Evolutionary conservation across 2,329 filamentous ascomycete species (phyloP), one percentile per base, ranked within the genome.

Genomic region (Pseudofabraea citricarpa): DNA sequence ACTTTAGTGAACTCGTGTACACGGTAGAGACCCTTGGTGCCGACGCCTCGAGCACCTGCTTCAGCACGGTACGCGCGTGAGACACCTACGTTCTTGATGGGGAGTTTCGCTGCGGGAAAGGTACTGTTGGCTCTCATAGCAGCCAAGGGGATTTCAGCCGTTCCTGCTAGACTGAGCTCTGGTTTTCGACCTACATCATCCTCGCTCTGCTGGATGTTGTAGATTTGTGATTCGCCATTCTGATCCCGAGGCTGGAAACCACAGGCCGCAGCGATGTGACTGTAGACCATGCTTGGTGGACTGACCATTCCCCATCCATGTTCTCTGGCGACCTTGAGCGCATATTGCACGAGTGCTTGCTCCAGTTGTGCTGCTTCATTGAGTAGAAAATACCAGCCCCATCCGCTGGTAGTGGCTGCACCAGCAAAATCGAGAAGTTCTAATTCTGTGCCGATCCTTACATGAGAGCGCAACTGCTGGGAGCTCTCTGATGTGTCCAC

Each of bases 1-100:
- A 98, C 91, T 64, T 98, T 98, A 21, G 90, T 95, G 67, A 98
- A 98, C 66, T 98, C 93, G 66, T 98, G 93, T 3, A 98, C 93
- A 21, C 93, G 85, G 67, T 97, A 98, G 2, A 98, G 71, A 5
- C 93, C 93, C 67, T 95, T 96, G 2, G 90, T 95, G 55, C 93
- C 88, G 19, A 85, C 83, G 22, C 93, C 93, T 29, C 91, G 77
- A 1, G 90, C 87, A 23, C 93, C 93, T 0, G 93, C 93, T 68
- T 98, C 93, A 35, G 93, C 93, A 41, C 93, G 85, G 67, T 94
- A 98, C 71, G 90, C 95, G n/a, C 93, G 77, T 44, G 88, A 95
- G 1, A 87, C 81, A 13, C 87, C 93, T 3, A 94, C 88, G 15
- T 83, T 73, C 63, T 89, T 91, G 29, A 88, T 55, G 0, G 93